A percentile compares a stretch with the other conserved stretches of the same genome.
These are phyloP conservation scores for Epipyxis sp. DNA, from an alignment of 108 stramenopile genomes.

Conservation along the genomic window DNA sequence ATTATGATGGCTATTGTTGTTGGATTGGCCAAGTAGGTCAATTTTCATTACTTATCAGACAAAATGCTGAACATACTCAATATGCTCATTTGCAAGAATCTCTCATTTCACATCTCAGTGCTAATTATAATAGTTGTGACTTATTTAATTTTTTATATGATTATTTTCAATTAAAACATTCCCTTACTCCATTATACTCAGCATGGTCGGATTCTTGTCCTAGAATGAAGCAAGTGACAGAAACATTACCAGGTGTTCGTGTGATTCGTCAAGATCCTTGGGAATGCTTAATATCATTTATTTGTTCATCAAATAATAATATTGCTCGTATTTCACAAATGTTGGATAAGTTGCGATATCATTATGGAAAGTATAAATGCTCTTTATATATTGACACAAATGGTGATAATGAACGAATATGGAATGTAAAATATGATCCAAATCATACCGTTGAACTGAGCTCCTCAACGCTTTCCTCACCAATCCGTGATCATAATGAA, in stretches of 20 bases:
- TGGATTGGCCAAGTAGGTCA: no score
- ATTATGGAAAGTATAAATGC: slow-evolving; percentile 66
- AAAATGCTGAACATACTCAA: no score
- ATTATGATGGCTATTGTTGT: no score
- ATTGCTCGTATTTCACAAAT: slow-evolving; percentile 90
- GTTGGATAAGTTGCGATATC: slow-evolving; percentile 66
- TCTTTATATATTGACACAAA: not conserved
- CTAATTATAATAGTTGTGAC: no score
- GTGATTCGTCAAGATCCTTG: slow-evolving; percentile 85
- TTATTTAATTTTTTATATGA: not conserved
- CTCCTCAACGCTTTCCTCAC: no score
- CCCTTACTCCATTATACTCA: slow-evolving; percentile 53
- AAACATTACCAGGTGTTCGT: slow-evolving; percentile 74
- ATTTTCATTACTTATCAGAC: no score
- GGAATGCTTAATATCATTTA: slow-evolving; percentile 93
- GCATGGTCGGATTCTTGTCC: slow-evolving; percentile 66
- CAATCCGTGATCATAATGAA: not conserved
- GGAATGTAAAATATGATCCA: not conserved
- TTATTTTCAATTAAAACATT: slow-evolving; percentile 21
- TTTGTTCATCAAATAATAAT: slow-evolving; percentile 98
- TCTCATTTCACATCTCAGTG: no score
- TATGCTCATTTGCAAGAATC: no score
- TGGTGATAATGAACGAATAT: not conserved
- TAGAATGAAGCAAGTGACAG: slow-evolving; percentile 63
- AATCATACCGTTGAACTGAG: no score